phyloP scores from a whole-genome alignment of 31 red algal species.

The Porphyra umbilicalis region DNA sequence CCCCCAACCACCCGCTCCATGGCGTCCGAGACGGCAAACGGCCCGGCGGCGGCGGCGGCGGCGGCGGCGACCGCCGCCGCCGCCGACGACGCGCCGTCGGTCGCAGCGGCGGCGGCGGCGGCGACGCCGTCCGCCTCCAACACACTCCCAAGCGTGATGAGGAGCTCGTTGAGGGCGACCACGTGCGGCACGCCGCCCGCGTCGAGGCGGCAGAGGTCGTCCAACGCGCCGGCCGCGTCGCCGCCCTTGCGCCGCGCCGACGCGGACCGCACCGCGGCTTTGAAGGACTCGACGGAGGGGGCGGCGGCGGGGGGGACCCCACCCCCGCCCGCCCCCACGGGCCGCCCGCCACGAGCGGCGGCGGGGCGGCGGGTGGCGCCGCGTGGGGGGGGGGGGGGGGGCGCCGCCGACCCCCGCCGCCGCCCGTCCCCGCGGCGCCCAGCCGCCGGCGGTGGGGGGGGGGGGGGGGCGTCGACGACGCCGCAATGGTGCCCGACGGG shows the following conservation, averaged over 20 bases:
- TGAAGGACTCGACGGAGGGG: background rate
- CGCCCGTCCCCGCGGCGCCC: background rate
- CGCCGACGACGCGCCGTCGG: background rate
- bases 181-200: background rate
- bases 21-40: constrained; percentile 13
- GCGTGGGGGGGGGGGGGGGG: background rate
- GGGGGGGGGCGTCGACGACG: too few relatives aligned
- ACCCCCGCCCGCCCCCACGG: too few relatives aligned
- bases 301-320: background rate
- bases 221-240: background rate
- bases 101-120: background rate
- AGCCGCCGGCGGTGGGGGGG: background rate
- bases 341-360: background rate
- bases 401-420: background rate
- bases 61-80: background rate
- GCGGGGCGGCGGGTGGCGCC: background rate
- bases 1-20: background rate
- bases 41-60: background rate
- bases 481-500: background rate
- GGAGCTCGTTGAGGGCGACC: background rate
- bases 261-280: background rate
- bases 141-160: background rate
- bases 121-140: background rate
- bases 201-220: background rate
- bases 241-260: background rate